Conservation (phyloP, 148 eudicot genomes). For the Silene uniflora region DNA sequence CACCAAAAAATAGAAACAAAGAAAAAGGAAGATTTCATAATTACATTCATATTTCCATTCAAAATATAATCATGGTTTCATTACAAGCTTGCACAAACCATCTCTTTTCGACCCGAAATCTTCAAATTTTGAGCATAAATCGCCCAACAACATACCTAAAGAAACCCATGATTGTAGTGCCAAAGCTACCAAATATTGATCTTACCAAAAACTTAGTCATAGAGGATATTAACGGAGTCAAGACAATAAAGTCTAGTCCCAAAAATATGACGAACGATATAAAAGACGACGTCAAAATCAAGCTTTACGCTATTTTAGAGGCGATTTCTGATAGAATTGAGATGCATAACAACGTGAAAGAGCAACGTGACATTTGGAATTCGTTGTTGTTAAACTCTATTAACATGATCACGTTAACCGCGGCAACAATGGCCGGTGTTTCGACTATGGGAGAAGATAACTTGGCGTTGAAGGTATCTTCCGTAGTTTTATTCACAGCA, state of each 20-base stretch:
- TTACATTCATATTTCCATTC: not conserved
- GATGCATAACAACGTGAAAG: constrained; percentile 56
- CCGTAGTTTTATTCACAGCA: constrained; percentile 39
- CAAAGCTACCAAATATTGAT: constrained; percentile 18
- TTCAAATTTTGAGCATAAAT: constrained; percentile 1
- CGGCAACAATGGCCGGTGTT: constrained; percentile 47
- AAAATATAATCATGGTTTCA: constrained; percentile 12
- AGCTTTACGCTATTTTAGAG: constrained; percentile 50
- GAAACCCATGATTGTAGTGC: constrained; percentile 13
- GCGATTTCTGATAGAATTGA: constrained; percentile 55
- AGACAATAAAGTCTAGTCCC: not conserved
- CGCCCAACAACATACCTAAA: constrained; percentile 13
- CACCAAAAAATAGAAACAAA: not conserved
- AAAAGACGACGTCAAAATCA: constrained; percentile 12
- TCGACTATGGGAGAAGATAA: constrained; percentile 19
- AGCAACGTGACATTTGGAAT: constrained; percentile 65
- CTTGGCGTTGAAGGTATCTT: constrained; percentile 37
- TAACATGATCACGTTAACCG: constrained; percentile 60
- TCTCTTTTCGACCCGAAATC: constrained; percentile 12
- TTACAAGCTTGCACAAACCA: constrained; percentile 13
- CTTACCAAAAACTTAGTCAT: constrained; percentile 1
- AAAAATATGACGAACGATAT: not conserved
- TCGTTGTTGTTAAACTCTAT: constrained; percentile 53
- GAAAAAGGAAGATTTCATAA: not conserved
- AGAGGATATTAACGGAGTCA: constrained; percentile 5